These are phyloP conservation scores for Saprolegnia diclina DNA, from an alignment of 352 stramenopile genomes.

Conservation along the genomic window DNA sequence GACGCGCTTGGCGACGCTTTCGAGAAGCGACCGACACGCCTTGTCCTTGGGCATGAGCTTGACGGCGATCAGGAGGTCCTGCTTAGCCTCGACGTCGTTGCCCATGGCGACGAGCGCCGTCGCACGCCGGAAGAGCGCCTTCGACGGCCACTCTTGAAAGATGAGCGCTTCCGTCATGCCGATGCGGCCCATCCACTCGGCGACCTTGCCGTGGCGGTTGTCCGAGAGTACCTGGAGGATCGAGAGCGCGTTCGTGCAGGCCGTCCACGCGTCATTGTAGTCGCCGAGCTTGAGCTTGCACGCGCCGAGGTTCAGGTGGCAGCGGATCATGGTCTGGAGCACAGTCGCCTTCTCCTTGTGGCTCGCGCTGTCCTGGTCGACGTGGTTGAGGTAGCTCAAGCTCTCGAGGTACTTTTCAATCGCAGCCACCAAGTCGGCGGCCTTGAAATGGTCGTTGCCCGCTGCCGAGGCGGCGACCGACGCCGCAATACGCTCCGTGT, in stretches of 20 bases:
- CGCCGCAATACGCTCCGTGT: constrained; percentile 65
- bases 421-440: constrained; percentile 51
- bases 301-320: constrained; percentile 77
- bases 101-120: constrained; percentile 68
- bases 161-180: constrained; percentile 71
- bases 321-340: constrained; percentile 85
- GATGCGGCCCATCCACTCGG: constrained; percentile 78
- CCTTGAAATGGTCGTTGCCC: constrained; percentile 67
- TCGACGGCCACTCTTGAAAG: constrained; percentile 82
- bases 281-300: constrained; percentile 76
- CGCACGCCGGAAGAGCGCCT: constrained; percentile 76
- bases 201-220: constrained; percentile 72
- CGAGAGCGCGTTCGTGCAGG: constrained; percentile 75
- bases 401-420: constrained; percentile 71
- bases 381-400: constrained; percentile 62
- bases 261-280: constrained; percentile 63
- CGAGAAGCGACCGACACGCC: constrained; percentile 64
- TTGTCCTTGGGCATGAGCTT: constrained; percentile 80
- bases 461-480: constrained; percentile 57
- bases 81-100: constrained; percentile 65
- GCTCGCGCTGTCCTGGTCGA: constrained; percentile 65
- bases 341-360: constrained; percentile 84
- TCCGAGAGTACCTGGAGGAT: constrained; percentile 71
- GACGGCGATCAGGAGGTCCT: constrained; percentile 70
- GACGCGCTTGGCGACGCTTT: constrained; percentile 62